A percentile compares a stretch with the other conserved stretches of the same genome.
Conservation (phyloP, 257 asterid species). For the Scutellaria galericulata region DNA sequence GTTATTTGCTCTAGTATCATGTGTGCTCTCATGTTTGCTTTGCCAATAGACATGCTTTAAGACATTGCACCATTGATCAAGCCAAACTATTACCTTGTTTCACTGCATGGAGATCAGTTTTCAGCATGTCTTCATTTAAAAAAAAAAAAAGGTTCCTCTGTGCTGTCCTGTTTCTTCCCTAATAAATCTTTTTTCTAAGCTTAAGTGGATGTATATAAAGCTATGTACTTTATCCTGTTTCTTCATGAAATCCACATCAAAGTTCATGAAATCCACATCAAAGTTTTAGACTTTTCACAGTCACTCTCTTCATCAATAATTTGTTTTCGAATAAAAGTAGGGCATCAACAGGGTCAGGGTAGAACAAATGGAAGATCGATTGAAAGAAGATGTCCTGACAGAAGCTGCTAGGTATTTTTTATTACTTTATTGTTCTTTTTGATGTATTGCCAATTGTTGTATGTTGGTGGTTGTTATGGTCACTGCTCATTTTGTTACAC, state of each 20-base stretch:
- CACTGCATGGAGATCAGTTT: not conserved
- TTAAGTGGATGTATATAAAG: conserved; percentile 31
- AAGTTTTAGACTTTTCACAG: conserved; percentile 24
- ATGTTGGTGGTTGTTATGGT: conserved; percentile 16
- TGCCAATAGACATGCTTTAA: conserved; percentile 16
- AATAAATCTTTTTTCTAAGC: conserved; percentile 26
- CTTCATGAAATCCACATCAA: conserved; percentile 30
- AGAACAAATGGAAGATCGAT: conserved; percentile 98
- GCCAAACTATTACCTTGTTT: conserved; percentile 17
- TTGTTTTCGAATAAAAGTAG: conserved; percentile 73
- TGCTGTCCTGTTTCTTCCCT: conserved; percentile 9
- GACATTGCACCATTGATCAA: conserved; percentile 26
- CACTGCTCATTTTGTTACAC: conserved; percentile 23
- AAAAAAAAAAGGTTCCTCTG: not conserved
- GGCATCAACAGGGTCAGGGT: conserved; percentile 97
- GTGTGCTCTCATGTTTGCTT: conserved; percentile 28
- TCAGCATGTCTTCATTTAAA: conserved; percentile 2
- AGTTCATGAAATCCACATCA: conserved; percentile 26
- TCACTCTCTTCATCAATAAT: conserved; percentile 43
- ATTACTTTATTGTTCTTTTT: conserved; percentile 25
- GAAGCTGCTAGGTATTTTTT: conserved; percentile 86
- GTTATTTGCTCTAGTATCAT: not conserved
- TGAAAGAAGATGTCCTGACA: conserved; percentile 84
- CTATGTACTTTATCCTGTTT: conserved; percentile 32
- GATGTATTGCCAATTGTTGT: conserved; percentile 11